Evolutionary conservation across 2,329 filamentous ascomycete species (phyloP), one percentile per base, ranked within the genome.

Genomic region (Ambrosiella cleistominuta): DNA sequence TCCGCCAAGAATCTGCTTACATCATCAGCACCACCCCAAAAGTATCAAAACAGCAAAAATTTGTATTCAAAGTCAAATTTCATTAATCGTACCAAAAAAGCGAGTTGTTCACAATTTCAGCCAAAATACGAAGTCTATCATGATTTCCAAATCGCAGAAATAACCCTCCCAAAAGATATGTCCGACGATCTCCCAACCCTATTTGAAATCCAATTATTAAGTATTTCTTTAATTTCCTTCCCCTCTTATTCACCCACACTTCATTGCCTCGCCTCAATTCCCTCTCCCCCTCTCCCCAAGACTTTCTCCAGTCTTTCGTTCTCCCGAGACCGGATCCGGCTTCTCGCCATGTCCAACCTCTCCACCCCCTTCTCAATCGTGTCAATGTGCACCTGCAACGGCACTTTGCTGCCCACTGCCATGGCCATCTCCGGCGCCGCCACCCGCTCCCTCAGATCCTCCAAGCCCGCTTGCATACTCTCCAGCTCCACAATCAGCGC

Each of bases 341-440:
- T 74, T 60, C 85, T 74, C 52, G 82, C 81, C 19, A 71, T 69
- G 66, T 87, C 82, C 61, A 93, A 70, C 62, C 87, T 74, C 68
- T 89, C 83, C 1, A 90, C 80, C 0, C 85, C 84, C 54, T 80
- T 72, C 59, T 85, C 75, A 61, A 93, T 88, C 58, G 81, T 82
- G 63, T 88, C 81, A 45, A 93, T 82, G 66, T 93, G 86, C 47
- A 88, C 82, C 55, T 77, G 76, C 3, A 93, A 71, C 2, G 86
- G 85, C 8, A 88, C 73, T 3, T 37, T 37, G 5, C 50, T 35
- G 36, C 74, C 70, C 7, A 71, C 70, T 35, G 73, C 75, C 1
- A 75, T 75, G 9, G 82, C 64, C 8, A 84, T 67, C 62, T 81
- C 82, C 0, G 86, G 85, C 58, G 78, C 76, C 0, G 79, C 81